These are phyloP conservation scores for Potentilla sterilis DNA, from an alignment of 306 rosid species.

Conservation along the genomic window DNA sequence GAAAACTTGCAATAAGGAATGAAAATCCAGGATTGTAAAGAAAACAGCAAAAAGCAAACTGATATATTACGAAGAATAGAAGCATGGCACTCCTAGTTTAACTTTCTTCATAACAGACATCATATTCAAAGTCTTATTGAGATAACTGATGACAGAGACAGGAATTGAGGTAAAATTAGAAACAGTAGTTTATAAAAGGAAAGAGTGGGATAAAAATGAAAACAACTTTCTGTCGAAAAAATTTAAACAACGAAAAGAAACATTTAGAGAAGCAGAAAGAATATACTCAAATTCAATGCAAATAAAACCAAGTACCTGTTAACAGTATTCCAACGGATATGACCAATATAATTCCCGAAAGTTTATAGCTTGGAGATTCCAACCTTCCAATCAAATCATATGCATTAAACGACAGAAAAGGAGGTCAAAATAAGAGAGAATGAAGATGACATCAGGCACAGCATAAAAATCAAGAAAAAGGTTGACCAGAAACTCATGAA, in stretches of 20 bases:
- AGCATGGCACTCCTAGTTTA: background rate
- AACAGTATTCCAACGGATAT: constrained; percentile 84
- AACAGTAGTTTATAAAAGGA: background rate
- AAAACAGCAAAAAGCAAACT: background rate
- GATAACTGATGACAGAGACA: background rate
- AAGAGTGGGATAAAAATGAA: background rate
- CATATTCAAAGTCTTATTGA: background rate
- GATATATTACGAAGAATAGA: background rate
- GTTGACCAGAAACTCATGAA: constrained; percentile 3
- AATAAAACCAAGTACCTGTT: constrained; percentile 54
- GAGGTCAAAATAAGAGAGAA: constrained; percentile 12
- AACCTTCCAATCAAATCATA: constrained; percentile 56
- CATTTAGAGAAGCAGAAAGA: background rate
- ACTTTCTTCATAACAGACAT: constrained; percentile 1
- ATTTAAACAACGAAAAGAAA: background rate
- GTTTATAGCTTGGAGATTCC: constrained; percentile 83
- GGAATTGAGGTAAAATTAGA: background rate
- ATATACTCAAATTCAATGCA: constrained; percentile 20
- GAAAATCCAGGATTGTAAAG: background rate
- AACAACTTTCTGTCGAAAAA: background rate
- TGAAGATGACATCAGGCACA: constrained; percentile 7
- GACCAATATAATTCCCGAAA: constrained; percentile 79
- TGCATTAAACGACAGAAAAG: constrained; percentile 29
- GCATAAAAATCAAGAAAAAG: background rate
- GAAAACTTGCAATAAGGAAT: background rate